Conservation (phyloP, 352 stramenopile genomes). For the Bremia lactucae region DNA sequence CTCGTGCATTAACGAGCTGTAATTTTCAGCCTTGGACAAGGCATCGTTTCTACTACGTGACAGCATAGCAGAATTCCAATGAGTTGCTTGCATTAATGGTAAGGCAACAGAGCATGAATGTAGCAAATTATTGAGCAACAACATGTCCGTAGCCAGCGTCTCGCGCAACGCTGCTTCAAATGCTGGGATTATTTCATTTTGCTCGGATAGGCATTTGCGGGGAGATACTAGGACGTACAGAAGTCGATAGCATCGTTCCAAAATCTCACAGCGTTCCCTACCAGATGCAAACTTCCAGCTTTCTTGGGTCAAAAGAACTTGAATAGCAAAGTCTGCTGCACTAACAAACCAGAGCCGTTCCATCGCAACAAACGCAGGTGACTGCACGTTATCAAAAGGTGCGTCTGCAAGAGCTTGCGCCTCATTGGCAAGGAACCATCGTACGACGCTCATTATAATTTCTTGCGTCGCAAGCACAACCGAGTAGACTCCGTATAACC, state of each 20-base stretch:
- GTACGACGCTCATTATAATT: constrained; percentile 43
- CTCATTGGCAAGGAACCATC: constrained; percentile 50
- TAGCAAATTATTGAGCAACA: constrained; percentile 53
- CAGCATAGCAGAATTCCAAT: too few relatives aligned
- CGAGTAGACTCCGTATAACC: constrained; percentile 34
- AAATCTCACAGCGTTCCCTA: constrained; percentile 30
- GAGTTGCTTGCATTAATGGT: constrained; percentile 13
- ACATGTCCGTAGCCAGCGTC: constrained; percentile 37
- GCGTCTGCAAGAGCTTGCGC: constrained; percentile 16
- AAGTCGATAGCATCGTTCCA: constrained; percentile 41
- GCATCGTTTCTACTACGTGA: constrained; percentile 1
- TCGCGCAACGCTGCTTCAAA: constrained; percentile 40
- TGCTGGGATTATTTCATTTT: constrained; percentile 29
- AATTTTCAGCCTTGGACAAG: not conserved
- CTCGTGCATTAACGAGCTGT: constrained; percentile 30
- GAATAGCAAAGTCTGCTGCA: constrained; percentile 43
- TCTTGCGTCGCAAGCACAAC: constrained; percentile 40
- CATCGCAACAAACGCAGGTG: constrained; percentile 13
- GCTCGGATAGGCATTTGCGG: constrained; percentile 22
- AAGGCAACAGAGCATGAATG: constrained; percentile 26
- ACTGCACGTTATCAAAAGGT: not conserved
- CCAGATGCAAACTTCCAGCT: constrained; percentile 47
- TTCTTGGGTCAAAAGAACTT: constrained; percentile 48
- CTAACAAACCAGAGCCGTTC: constrained; percentile 40
- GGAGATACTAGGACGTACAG: constrained; percentile 37